phyloP scores from a whole-genome alignment of 768 basidiomycete species.

The Xerocomellus chrysenteron region DNA sequence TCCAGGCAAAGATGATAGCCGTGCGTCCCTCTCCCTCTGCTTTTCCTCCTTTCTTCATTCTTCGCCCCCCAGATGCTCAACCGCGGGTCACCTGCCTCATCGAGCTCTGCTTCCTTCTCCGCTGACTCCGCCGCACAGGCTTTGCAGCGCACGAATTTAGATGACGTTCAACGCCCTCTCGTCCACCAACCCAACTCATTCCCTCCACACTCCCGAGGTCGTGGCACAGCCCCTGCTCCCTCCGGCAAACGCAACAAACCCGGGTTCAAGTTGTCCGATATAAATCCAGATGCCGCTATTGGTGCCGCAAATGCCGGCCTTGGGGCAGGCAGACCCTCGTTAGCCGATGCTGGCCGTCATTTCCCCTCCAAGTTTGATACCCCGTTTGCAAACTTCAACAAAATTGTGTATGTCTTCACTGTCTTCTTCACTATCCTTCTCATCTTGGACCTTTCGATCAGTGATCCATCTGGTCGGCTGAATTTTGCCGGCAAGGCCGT shows the following conservation, averaged over 20 bases:
- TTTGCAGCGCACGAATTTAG: slow-evolving; percentile 38
- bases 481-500: slow-evolving; percentile 94
- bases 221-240: slow-evolving; percentile 38
- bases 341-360: slow-evolving; percentile 40
- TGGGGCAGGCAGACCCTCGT: slow-evolving; percentile 62
- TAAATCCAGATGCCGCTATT: slow-evolving; percentile 49
- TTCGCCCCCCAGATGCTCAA: slow-evolving; percentile 45
- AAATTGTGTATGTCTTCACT: slow-evolving; percentile 75
- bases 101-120: slow-evolving; percentile 28
- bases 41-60: slow-evolving; percentile 14
- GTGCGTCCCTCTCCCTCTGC: slow-evolving; percentile 42
- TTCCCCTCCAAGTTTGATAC: slow-evolving; percentile 52
- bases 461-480: slow-evolving; percentile 94
- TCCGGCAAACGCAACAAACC: slow-evolving; percentile 48
- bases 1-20: slow-evolving; percentile 93
- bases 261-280: slow-evolving; percentile 61
- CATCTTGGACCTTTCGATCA: slow-evolving; percentile 30
- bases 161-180: slow-evolving; percentile 29
- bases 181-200: slow-evolving; percentile 37
- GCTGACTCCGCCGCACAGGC: slow-evolving; percentile 43
- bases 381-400: slow-evolving; percentile 90
- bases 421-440: slow-evolving; percentile 6
- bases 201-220: slow-evolving; percentile 32
- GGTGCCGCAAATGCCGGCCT: slow-evolving; percentile 66
- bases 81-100: slow-evolving; percentile 32